These are phyloP conservation scores for Globisporangium yorkense DNA, from an alignment of 352 stramenopile genomes.

Conservation along the genomic window DNA sequence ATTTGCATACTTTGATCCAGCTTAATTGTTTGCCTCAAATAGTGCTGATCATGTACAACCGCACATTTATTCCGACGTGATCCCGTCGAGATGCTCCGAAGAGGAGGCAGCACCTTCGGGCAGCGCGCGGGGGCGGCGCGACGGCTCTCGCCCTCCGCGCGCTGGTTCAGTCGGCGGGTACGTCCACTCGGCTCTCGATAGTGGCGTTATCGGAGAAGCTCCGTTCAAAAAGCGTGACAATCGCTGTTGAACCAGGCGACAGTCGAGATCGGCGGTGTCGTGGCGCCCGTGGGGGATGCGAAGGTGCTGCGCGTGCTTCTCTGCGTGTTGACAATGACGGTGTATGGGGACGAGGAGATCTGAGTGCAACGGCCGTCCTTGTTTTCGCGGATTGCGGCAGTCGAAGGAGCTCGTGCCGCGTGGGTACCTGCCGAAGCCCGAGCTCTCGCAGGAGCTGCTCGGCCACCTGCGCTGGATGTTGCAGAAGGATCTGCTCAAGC, in stretches of 20 bases:
- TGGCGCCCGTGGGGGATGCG: slow-evolving; percentile 23
- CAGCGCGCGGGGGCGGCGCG: not conserved
- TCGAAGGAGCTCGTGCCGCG: slow-evolving; percentile 46
- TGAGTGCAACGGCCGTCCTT: not conserved
- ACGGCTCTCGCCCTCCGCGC: not conserved
- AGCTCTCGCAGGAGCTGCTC: slow-evolving; percentile 47
- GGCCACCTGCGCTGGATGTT: slow-evolving; percentile 83
- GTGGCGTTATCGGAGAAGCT: too few species aligned
- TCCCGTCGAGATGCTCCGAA: not conserved
- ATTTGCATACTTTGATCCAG: too few species aligned
- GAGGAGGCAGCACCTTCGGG: not conserved
- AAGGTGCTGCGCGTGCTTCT: slow-evolving; percentile 16
- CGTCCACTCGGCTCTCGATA: too few species aligned
- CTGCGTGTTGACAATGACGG: too few species aligned
- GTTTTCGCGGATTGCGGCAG: slow-evolving; percentile 10
- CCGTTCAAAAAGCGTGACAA: not conserved
- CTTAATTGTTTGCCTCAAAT: too few species aligned
- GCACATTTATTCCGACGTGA: not conserved
- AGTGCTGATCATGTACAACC: not conserved
- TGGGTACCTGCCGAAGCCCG: slow-evolving; percentile 39
- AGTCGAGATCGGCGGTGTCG: slow-evolving; percentile 59
- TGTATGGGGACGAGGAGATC: not conserved
- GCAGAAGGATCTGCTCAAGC: slow-evolving; percentile 76
- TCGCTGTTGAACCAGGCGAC: slow-evolving; percentile 10
- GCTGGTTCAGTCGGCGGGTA: not conserved